These are phyloP conservation scores for Sporothrix curviconia DNA, from an alignment of 2,329 filamentous ascomycete species.

Conservation along the genomic window DNA sequence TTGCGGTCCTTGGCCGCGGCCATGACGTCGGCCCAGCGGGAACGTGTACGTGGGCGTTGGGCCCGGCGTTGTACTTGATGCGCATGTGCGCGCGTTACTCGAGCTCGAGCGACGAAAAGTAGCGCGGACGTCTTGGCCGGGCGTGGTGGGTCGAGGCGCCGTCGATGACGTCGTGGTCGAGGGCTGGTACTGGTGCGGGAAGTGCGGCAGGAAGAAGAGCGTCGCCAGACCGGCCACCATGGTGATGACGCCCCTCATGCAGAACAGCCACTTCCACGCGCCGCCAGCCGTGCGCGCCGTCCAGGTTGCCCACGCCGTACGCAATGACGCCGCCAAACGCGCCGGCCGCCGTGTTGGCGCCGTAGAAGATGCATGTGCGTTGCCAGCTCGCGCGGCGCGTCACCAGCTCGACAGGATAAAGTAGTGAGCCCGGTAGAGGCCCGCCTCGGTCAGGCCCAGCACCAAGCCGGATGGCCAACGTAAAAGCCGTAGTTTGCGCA, in stretches of 20 bases:
- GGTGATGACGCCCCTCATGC: conserved; percentile 35
- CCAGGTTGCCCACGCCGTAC: conserved; percentile 16
- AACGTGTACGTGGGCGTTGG: conserved; percentile 23
- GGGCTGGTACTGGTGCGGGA: conserved; percentile 18
- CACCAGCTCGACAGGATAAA: conserved; percentile 20
- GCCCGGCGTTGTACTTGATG: conserved; percentile 17
- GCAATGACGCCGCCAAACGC: conserved; percentile 18
- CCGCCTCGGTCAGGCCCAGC: conserved; percentile 62
- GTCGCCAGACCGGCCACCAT: conserved; percentile 28
- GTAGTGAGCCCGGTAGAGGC: conserved; percentile 60
- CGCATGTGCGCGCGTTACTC: conserved; percentile 22
- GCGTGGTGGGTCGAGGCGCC: neutral
- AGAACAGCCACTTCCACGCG: conserved; percentile 35
- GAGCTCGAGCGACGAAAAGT: conserved; percentile 47
- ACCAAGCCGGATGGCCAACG: conserved; percentile 60
- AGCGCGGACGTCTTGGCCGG: conserved; percentile 41
- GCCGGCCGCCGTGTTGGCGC: conserved; percentile 18
- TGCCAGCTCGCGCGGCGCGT: conserved; percentile 19
- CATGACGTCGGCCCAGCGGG: conserved; percentile 5
- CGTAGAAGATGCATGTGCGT: conserved; percentile 20
- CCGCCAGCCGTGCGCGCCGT: conserved; percentile 3
- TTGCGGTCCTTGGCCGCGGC: conserved; percentile 12
- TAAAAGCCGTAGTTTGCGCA: conserved; percentile 58
- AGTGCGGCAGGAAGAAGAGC: conserved; percentile 24
- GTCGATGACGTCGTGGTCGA: neutral